Evolutionary conservation across 306 rosid species (phyloP), one percentile per base, ranked within the genome.

Genomic region (Acmispon strigosus): DNA sequence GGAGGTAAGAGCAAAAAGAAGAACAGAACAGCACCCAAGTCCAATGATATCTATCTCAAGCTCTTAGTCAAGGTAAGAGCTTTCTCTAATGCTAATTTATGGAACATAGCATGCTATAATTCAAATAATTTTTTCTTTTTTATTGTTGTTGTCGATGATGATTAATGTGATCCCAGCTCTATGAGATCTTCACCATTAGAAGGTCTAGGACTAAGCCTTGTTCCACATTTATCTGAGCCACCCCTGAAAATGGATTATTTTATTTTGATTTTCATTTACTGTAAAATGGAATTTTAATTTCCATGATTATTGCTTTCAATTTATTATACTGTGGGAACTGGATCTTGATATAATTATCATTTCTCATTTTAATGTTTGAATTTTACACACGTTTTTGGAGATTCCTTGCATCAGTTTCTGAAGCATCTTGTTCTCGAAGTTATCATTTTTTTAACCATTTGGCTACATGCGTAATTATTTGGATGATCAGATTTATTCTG

Each of bases 1-100:
- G 98, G 98, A 81, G 98, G 98, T 78, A 92, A 92, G 91, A 81
- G 84, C 89, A 92, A 92, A 80, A 87, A 88, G 75, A 65, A 92
- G 44, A 89, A 92, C 58, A 81, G 96, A 42, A 89, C 95, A 0
- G 92, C 96, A 11, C 98, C 96, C 0, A 92, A 89, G 24, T 92
- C 96, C 56, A 85, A 89, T 57, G 98, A 92, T 85, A 88, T 92
- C 75, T 92, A 92, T 59, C 96, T 81, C 34, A 80, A 83, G 72
- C 87, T 83, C 34, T 63, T 83, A 63, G 87, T 83, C n/a, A 83
- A 83, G 87, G 87, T 83, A 0, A 2, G 32, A 55, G 8, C 62
- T 13, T 37, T 36, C 9, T 8, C 41, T 36, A 0, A 5, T 36
- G 41, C 10, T 8, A 6, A 7, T 9, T 9, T 39, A 39, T 39